Evolutionary conservation across 352 stramenopile genomes (phyloP).

Genomic region (Globisporangium acanthophoron): DNA sequence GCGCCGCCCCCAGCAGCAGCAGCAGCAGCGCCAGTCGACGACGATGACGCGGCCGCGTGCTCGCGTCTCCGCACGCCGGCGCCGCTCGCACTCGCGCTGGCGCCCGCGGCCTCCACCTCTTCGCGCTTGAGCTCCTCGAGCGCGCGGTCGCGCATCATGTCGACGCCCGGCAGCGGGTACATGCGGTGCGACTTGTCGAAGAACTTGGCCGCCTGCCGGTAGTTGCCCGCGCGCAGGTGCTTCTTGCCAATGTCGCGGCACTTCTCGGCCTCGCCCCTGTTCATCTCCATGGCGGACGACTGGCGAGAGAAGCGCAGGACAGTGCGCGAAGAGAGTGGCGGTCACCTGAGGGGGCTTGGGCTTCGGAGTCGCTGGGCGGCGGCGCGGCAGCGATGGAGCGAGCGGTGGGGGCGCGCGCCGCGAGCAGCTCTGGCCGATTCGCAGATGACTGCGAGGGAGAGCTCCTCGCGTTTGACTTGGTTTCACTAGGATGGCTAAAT

Average conservation of each 20-base stretch:
- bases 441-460: no score
- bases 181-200: constrained; percentile 90
- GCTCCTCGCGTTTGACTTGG: no score
- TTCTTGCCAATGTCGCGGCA: constrained; percentile 89
- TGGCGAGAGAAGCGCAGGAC: not conserved
- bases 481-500: no score
- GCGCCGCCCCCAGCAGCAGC: not conserved
- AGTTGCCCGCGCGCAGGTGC: constrained; percentile 80
- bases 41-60: constrained; percentile 1
- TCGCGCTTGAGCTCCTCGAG: constrained; percentile 48
- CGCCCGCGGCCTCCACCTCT: constrained; percentile 15
- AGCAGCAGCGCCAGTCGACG: not conserved
- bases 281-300: constrained; percentile 79
- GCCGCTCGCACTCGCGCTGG: not conserved
- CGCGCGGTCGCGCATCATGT: constrained; percentile 72
- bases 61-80: constrained; percentile 1
- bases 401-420: no score
- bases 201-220: constrained; percentile 88
- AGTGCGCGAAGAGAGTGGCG: not conserved
- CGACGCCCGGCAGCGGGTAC: constrained; percentile 82
- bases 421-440: no score
- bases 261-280: constrained; percentile 90
- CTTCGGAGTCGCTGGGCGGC: no score
- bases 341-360: no score
- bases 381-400: no score